Evolutionary conservation across 164 flowering plant genomes (phyloP).

Genomic region (Stephania japonica): DNA sequence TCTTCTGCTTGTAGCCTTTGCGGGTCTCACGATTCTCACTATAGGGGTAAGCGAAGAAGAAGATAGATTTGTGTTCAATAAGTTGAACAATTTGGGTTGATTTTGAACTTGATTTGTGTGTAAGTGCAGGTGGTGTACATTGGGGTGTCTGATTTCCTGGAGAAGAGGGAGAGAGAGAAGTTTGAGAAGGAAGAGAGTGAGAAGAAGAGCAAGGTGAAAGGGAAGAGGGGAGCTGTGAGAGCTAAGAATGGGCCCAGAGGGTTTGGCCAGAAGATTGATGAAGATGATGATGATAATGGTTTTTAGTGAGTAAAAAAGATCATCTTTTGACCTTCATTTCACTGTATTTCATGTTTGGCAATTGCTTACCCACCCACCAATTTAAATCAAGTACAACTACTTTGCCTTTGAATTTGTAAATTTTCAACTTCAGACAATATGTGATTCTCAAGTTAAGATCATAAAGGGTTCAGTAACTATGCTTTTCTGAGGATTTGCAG

Average conservation of each 20-base stretch:
- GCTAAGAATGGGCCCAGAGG: conserved; percentile 67
- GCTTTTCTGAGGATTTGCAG: no score
- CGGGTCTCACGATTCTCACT: conserved; percentile 61
- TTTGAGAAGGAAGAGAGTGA: conserved; percentile 68
- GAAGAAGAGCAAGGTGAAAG: conserved; percentile 41
- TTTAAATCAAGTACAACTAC: no score
- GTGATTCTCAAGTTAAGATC: not conserved
- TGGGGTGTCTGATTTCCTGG: conserved; percentile 70
- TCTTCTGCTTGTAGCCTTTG: conserved; percentile 64
- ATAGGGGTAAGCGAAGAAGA: conserved; percentile 46
- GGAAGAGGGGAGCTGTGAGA: conserved; percentile 36
- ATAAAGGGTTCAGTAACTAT: not conserved
- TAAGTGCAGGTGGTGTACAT: conserved; percentile 59
- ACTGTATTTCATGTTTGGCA: not conserved
- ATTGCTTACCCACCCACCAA: no score
- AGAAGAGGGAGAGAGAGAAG: conserved; percentile 73
- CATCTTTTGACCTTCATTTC: not conserved
- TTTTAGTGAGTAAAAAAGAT: conserved; percentile 13
- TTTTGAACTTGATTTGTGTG: not conserved
- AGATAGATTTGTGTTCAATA: no score
- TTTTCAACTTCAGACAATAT: not conserved
- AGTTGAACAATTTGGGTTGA: not conserved
- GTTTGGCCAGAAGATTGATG: conserved; percentile 65
- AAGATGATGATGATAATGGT: conserved; percentile 46
- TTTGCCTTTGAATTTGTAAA: not conserved